phyloP scores from a whole-genome alignment of 139 green algal genomes.

The Protoeuglena noctilucae region DNA sequence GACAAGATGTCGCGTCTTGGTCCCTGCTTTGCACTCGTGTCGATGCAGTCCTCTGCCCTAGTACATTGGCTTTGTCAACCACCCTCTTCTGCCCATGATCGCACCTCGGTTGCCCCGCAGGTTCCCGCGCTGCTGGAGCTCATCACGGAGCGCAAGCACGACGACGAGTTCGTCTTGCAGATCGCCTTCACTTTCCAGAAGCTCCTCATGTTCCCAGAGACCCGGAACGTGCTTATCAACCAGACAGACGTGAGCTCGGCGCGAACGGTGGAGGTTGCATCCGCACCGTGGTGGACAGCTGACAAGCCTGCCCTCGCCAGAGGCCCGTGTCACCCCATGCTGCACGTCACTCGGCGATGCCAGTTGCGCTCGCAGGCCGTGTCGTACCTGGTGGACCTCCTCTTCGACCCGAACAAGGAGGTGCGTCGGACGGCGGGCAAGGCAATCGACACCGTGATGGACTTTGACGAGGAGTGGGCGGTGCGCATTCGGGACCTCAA shows the following conservation, averaged over 20 bases:
- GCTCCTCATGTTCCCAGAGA: slow-evolving; percentile 38
- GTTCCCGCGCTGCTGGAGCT: slow-evolving; percentile 31
- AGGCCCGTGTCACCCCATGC: not conserved
- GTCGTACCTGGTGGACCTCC: slow-evolving; percentile 57
- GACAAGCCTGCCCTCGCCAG: too few species aligned
- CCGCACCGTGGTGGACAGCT: not conserved
- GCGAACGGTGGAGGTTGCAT: too few species aligned
- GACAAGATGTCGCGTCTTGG: too few species aligned
- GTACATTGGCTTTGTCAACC: too few species aligned
- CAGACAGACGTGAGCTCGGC: slow-evolving; percentile 24
- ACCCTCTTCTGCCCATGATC: too few species aligned
- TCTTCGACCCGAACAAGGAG: slow-evolving; percentile 51
- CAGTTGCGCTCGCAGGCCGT: slow-evolving; percentile 37
- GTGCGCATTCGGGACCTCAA: slow-evolving; percentile 51
- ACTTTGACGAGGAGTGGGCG: slow-evolving; percentile 33
- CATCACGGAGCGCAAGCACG: slow-evolving; percentile 51
- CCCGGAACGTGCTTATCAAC: slow-evolving; percentile 26
- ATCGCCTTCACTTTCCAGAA: slow-evolving; percentile 43
- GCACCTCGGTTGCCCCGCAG: too few species aligned
- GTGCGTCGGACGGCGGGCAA: slow-evolving; percentile 23
- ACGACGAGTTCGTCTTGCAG: slow-evolving; percentile 73
- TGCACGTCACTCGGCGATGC: too few species aligned
- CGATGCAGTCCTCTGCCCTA: too few species aligned
- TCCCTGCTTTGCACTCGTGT: too few species aligned
- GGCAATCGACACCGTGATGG: slow-evolving; percentile 21